These are phyloP conservation scores for Beauveria asiatica DNA, from an alignment of 2,329 filamentous ascomycete genomes.

Conservation along the genomic window DNA sequence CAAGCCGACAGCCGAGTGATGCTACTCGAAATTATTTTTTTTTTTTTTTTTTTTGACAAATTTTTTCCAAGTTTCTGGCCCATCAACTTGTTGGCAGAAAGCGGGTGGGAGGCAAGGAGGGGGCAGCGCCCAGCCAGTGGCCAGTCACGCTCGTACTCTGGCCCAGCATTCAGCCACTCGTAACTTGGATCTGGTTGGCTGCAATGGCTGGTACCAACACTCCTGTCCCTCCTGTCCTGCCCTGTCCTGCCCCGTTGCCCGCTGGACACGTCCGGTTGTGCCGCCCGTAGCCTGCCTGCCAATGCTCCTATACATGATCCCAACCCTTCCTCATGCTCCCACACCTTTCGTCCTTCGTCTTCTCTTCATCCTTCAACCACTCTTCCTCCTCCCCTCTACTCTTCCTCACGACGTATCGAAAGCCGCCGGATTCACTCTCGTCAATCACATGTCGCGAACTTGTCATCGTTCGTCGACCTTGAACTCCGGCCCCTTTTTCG, in stretches of 20 bases:
- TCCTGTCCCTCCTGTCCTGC: not conserved
- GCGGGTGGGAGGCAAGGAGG: not conserved
- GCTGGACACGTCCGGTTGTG: slow-evolving; percentile 14
- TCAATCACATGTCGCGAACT: slow-evolving; percentile 9
- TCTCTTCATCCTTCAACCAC: slow-evolving; percentile 15
- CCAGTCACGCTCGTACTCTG: too few relatives aligned
- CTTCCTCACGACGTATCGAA: slow-evolving; percentile 26
- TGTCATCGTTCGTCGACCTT: slow-evolving; percentile 21
- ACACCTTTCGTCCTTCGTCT: slow-evolving; percentile 16
- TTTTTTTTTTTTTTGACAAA: too few relatives aligned
- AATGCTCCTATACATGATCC: slow-evolving; percentile 4
- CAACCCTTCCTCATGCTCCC: slow-evolving; percentile 16
- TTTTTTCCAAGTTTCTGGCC: not conserved
- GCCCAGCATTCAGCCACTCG: not conserved
- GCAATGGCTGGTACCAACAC: not conserved
- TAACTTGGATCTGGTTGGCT: not conserved
- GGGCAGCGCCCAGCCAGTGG: not conserved
- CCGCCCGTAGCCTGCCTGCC: slow-evolving; percentile 18
- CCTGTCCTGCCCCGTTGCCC: not conserved
- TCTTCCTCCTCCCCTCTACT: slow-evolving; percentile 14
- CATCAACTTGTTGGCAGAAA: not conserved
- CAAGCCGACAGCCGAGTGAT: too few relatives aligned
- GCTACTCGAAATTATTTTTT: too few relatives aligned
- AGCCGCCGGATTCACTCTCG: slow-evolving; percentile 14
- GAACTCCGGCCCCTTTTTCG: slow-evolving; percentile 23